Evolutionary conservation across 2,329 filamentous ascomycete genomes (phyloP), one percentile per base, ranked within the genome.

Genomic region (Calonectria leucothoes): DNA sequence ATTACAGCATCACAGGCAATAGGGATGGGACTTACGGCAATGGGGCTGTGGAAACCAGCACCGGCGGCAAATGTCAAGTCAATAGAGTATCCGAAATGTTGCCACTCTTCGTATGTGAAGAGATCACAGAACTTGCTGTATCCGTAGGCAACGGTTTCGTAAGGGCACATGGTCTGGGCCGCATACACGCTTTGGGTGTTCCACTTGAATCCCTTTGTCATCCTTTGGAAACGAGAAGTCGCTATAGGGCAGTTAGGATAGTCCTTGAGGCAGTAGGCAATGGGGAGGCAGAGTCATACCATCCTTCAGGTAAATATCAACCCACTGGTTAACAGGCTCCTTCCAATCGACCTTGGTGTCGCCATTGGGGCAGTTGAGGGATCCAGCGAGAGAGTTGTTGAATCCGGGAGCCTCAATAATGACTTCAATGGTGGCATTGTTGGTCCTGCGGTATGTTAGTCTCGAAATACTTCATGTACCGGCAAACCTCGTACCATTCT

Each of bases 21-120:
- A 35, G 12, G 11, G 17, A 33, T 20, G 15, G 20, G 7, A 84
- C 87, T 78, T 83, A 89, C 87, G 20, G 91, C 92, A 6, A 91
- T 90, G 0, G 93, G 91, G 7, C 91, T 92, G 48, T 90, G 89
- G 81, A 94, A 94, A 3, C 87, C 91, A 67, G 88, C 89, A 72
- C 88, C 88, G 10, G 91, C 92, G 14, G 90, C 87, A 78, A 94
- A 95, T 37, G 81, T 83, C 42, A 95, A 86, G 76, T 95, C 94
- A 70, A 93, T 87, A 4, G 90, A 89, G 83, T 96, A 96, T 70
- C 92, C 92, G 80, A 93, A 95, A 48, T 88, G 90, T 64, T 90
- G 84, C 93, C 93, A 96, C 81, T 96, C 94, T 25, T 92, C 87
- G 76, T 93, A 94, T 0, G 91, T 95, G 81, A 95, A 96, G 5